Percentiles rank a stretch among this genome's conserved stretches.
phyloP scores from a whole-genome alignment of 2,329 filamentous ascomycete species.

The Pseudonectria buxi region DNA sequence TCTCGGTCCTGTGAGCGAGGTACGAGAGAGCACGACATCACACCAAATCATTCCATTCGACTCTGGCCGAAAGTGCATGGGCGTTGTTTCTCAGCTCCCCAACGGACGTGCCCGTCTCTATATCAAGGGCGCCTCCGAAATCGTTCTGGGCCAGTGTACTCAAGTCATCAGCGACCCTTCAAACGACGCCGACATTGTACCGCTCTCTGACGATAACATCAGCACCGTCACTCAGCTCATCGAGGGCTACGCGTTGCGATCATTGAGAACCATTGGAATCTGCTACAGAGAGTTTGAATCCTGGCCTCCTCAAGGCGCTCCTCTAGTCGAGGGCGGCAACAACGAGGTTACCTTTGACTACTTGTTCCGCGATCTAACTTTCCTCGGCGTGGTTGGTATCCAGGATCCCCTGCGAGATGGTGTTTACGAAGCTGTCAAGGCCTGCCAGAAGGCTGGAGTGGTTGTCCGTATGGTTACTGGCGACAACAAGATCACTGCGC shows the following conservation, averaged over 20 bases:
- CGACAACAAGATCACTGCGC: slow-evolving; percentile 72
- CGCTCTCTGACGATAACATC: slow-evolving; percentile 46
- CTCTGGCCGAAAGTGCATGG: slow-evolving; percentile 68
- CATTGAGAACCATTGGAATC: slow-evolving; percentile 77
- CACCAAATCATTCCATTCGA: slow-evolving; percentile 70
- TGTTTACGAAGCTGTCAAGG: slow-evolving; percentile 64
- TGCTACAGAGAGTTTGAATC: slow-evolving; percentile 76
- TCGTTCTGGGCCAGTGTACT: slow-evolving; percentile 51
- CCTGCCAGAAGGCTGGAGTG: slow-evolving; percentile 70
- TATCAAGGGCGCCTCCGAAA: slow-evolving; percentile 60
- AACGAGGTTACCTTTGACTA: slow-evolving; percentile 59
- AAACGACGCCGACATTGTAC: slow-evolving; percentile 32
- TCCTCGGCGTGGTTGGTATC: slow-evolving; percentile 68
- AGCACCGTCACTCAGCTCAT: slow-evolving; percentile 60
- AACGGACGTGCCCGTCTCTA: slow-evolving; percentile 49
- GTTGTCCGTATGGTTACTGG: slow-evolving; percentile 81
- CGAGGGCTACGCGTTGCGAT: slow-evolving; percentile 69
- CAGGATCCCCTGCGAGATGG: slow-evolving; percentile 72
- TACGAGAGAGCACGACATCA: slow-evolving; percentile 53
- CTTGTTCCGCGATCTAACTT: slow-evolving; percentile 60
- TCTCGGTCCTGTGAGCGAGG: slow-evolving; percentile 58
- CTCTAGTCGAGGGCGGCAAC: slow-evolving; percentile 46
- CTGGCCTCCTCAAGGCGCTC: slow-evolving; percentile 69
- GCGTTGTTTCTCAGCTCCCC: slow-evolving; percentile 46
- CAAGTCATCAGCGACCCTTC: slow-evolving; percentile 45